phyloP scores from a whole-genome alignment of 306 rosid genomes.

The Quercus gilva region DNA sequence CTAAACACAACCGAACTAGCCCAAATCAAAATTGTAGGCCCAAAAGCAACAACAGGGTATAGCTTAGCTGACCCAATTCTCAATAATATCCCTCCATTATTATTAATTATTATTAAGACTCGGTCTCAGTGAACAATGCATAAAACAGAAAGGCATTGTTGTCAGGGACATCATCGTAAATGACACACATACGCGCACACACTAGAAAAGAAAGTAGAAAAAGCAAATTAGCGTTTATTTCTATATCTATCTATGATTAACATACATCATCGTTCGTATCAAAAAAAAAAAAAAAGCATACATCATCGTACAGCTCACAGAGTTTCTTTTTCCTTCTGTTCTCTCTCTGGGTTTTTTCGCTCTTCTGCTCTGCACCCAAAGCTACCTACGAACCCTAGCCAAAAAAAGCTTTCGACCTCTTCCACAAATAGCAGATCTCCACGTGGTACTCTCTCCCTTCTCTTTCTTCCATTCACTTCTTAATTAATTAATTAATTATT shows the following conservation, averaged over 20 bases:
- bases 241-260: background rate
- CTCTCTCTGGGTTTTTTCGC: background rate
- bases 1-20: no score
- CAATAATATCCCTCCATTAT: no score
- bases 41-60: no score
- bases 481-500: background rate
- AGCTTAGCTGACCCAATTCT: no score
- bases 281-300: no score
- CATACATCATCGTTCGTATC: background rate
- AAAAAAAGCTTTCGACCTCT: background rate
- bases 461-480: background rate
- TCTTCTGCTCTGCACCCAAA: background rate
- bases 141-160: background rate
- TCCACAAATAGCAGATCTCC: slow-evolving; percentile 1
- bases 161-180: background rate
- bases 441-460: background rate
- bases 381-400: slow-evolving; percentile 5
- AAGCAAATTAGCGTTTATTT: background rate
- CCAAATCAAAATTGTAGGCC: no score
- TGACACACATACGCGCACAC: background rate
- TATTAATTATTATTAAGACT: no score
- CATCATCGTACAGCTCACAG: background rate
- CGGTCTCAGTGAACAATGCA: no score
- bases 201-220: background rate
- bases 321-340: no score